Evolutionary conservation across 495 filamentous ascomycete genomes (phyloP).

Genomic region (Tricharina praecox): DNA sequence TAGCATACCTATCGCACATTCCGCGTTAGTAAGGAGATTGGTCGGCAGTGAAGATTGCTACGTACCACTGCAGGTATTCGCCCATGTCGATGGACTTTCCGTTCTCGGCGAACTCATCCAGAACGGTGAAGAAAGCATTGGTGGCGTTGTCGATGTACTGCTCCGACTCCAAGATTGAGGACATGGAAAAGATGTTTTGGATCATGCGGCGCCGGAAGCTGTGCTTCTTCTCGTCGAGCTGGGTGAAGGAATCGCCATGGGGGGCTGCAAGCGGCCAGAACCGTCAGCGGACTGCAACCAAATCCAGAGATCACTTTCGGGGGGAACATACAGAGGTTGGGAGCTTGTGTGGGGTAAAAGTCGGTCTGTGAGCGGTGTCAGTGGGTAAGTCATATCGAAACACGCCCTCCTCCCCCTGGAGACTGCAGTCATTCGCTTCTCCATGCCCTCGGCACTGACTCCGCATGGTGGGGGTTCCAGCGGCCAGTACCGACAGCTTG

Average conservation of each 20-base stretch:
- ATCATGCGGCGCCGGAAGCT: constrained; percentile 15
- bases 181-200: constrained; percentile 20
- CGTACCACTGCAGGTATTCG: constrained; percentile 13
- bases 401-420: no score
- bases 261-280: constrained; percentile 12
- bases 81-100: constrained; percentile 7
- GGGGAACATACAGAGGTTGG: constrained; percentile 2
- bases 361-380: neutral
- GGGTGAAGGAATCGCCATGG: constrained; percentile 21
- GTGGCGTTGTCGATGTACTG: constrained; percentile 1
- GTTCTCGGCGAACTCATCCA: neutral
- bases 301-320: no score
- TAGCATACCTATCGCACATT: constrained; percentile 29
- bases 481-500: neutral
- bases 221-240: constrained; percentile 21
- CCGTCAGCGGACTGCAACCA: no score
- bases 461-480: no score
- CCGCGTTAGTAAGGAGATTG: no score
- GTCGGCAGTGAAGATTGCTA: neutral
- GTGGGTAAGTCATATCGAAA: no score
- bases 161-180: constrained; percentile 3
- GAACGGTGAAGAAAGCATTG: neutral
- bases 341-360: constrained; percentile 5
- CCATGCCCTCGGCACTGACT: no score
- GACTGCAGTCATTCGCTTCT: no score